Conservation (phyloP, 495 filamentous ascomycete genomes). For the Parmelia sp. region DNA sequence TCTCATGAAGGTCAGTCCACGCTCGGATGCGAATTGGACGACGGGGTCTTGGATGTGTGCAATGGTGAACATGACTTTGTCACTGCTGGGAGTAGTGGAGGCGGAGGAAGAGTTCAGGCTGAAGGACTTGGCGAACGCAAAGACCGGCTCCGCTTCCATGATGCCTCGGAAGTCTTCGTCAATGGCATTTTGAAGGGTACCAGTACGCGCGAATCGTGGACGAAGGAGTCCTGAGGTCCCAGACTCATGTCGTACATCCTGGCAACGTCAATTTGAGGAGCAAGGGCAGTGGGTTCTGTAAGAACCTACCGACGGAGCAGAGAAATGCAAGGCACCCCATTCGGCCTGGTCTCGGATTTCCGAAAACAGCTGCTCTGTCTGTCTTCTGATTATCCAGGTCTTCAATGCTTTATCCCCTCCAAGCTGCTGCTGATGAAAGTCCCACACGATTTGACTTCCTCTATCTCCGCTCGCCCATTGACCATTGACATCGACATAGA, state of each 20-base stretch:
- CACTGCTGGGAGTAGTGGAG: constrained; percentile 23
- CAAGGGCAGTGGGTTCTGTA: not conserved
- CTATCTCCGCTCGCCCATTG: constrained; percentile 79
- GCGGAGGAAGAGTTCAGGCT: constrained; percentile 34
- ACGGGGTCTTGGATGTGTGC: constrained; percentile 79
- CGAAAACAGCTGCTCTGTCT: constrained; percentile 60
- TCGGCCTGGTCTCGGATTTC: constrained; percentile 73
- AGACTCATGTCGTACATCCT: constrained; percentile 59
- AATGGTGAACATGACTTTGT: constrained; percentile 72
- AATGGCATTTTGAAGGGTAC: constrained; percentile 58
- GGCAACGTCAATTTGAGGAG: constrained; percentile 21
- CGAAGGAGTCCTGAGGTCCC: constrained; percentile 65
- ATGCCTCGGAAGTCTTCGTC: constrained; percentile 63
- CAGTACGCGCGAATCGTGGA: constrained; percentile 64
- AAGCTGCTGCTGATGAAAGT: constrained; percentile 41
- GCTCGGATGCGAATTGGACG: constrained; percentile 75
- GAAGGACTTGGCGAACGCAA: constrained; percentile 85
- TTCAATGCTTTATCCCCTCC: constrained; percentile 41
- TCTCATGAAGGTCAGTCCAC: constrained; percentile 75
- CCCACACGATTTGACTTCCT: constrained; percentile 63
- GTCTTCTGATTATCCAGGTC: constrained; percentile 59
- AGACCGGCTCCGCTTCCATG: constrained; percentile 80
- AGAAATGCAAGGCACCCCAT: constrained; percentile 83
- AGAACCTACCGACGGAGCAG: constrained; percentile 54
- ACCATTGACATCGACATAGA: constrained; percentile 86